Conservation (phyloP, 1,139 yeast genomes). For the Diutina sp. region DNA sequence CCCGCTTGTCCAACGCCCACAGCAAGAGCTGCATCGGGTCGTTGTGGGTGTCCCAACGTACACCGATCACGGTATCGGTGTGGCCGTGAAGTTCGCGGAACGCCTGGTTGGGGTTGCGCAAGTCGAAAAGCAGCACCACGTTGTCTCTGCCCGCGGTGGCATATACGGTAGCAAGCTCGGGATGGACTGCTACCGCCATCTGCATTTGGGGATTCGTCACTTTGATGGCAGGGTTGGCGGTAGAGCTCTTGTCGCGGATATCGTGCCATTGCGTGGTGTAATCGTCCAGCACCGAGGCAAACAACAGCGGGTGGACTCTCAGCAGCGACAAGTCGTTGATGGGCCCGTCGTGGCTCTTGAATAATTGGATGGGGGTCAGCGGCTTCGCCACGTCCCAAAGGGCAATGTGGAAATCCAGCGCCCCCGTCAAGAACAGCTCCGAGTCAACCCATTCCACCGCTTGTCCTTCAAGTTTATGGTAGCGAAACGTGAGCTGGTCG, state of each 20-base stretch:
- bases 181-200: conserved; percentile 37
- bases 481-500: conserved; percentile 28
- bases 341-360: conserved; percentile 34
- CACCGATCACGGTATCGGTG: conserved; percentile 25
- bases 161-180: conserved; percentile 26
- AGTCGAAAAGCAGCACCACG: conserved; percentile 35
- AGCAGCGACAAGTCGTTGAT: conserved; percentile 51
- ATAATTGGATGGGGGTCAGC: conserved; percentile 29
- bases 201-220: conserved; percentile 27
- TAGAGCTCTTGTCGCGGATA: conserved; percentile 32
- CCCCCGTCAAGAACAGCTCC: conserved; percentile 45
- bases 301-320: conserved; percentile 26
- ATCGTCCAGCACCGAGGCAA: conserved; percentile 71
- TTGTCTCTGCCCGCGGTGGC: conserved; percentile 46
- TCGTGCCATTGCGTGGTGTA: conserved; percentile 57
- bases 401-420: conserved; percentile 55
- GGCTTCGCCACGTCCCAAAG: conserved; percentile 49
- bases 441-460: conserved; percentile 54
- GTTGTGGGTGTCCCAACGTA: conserved; percentile 22
- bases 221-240: background rate
- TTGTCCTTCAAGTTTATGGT: conserved; percentile 56
- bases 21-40: conserved; percentile 29
- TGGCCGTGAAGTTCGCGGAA: conserved; percentile 40
- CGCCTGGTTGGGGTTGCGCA: conserved; percentile 34
- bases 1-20: conserved; percentile 38